phyloP scores from a whole-genome alignment of 257 asterid species.

The Solanum chmielewskii region DNA sequence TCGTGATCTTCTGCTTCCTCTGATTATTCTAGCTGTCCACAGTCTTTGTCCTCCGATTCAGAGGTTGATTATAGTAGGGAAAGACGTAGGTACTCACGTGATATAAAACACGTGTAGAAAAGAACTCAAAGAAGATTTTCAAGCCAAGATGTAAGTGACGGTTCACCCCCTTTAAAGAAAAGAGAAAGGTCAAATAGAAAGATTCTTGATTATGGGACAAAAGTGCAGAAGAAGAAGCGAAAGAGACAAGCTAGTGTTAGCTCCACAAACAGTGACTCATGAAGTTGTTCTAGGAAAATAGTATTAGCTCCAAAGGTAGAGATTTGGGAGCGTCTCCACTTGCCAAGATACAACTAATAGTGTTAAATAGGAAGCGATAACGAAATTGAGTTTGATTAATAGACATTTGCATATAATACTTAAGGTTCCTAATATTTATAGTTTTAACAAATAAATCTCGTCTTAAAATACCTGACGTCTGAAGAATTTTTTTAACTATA shows the following conservation, averaged over 20 bases:
- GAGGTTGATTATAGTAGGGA: constrained; percentile 29
- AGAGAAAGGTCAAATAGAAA: constrained; percentile 43
- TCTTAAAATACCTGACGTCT: no score
- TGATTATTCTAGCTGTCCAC: constrained; percentile 14
- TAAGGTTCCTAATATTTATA: not conserved
- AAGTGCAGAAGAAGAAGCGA: constrained; percentile 36
- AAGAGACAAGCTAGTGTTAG: constrained; percentile 26
- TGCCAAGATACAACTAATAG: constrained; percentile 5
- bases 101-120: constrained; percentile 20
- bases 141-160: constrained; percentile 17
- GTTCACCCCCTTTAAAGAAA: constrained; percentile 18
- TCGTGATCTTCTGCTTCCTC: constrained; percentile 35
- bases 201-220: constrained; percentile 29
- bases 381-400: not conserved
- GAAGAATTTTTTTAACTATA: no score
- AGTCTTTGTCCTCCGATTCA: constrained; percentile 27
- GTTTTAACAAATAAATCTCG: no score
- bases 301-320: constrained; percentile 35
- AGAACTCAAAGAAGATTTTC: constrained; percentile 23
- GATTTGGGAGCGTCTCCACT: constrained; percentile 47
- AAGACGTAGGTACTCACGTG: constrained; percentile 9
- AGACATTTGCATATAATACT: not conserved
- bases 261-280: constrained; percentile 45
- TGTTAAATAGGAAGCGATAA: constrained; percentile 5
- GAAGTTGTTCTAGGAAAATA: constrained; percentile 34